Conservation (phyloP, 148 eudicot genomes). For the Euryodendron excelsum region DNA sequence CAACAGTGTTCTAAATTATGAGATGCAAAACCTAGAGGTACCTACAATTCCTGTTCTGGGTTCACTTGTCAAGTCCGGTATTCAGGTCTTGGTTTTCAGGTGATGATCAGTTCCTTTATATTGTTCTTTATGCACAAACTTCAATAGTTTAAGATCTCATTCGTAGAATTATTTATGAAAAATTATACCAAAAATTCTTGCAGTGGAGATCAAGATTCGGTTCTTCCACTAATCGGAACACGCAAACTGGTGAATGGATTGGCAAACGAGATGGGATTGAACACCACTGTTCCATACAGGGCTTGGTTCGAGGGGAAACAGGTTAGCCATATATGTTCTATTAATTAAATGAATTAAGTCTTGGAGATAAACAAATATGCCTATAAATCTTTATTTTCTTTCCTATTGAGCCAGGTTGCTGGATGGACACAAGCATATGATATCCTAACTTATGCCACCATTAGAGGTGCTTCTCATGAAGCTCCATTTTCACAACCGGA, state of each 20-base stretch:
- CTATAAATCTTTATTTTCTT: no score
- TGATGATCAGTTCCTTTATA: no score
- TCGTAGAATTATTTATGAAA: background rate
- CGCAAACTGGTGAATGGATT: conserved; percentile 1
- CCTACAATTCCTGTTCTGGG: conserved; percentile 43
- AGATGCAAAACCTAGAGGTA: conserved; percentile 42
- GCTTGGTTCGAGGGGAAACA: conserved; percentile 11
- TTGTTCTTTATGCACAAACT: background rate
- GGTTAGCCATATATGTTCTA: no score
- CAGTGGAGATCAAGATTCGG: conserved; percentile 29
- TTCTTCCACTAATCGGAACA: background rate
- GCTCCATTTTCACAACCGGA: no score
- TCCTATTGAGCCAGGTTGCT: no score
- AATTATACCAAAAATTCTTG: no score
- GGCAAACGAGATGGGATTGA: conserved; percentile 1
- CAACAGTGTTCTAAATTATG: conserved; percentile 38
- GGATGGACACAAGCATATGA: no score
- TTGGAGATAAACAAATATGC: no score
- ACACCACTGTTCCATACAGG: background rate
- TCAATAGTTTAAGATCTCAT: background rate
- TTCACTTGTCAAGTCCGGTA: conserved; percentile 40
- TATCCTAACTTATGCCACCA: no score
- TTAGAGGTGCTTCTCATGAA: no score
- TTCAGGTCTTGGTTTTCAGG: conserved; percentile 66
- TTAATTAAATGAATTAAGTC: no score